Percentiles rank a stretch among this genome's conserved stretches.
Evolutionary conservation across 2,329 filamentous ascomycete genomes (phyloP).

Genomic region (Colletotrichum melonis): DNA sequence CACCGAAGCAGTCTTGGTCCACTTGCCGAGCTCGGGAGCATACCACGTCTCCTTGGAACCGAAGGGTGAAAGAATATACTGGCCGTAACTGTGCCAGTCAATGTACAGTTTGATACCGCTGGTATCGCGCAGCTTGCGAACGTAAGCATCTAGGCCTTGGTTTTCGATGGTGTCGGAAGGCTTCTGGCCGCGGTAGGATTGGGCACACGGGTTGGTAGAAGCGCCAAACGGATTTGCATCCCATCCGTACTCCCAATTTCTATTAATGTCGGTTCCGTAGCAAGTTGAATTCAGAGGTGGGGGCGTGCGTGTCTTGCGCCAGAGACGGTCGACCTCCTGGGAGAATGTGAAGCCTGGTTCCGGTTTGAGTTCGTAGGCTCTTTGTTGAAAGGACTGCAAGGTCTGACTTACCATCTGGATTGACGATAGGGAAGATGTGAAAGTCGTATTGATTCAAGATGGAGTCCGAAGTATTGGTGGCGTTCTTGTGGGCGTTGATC

Average conservation of each 20-base stretch:
- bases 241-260: slow-evolving; percentile 65
- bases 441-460: slow-evolving; percentile 67
- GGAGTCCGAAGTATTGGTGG: slow-evolving; percentile 46
- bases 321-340: slow-evolving; percentile 58
- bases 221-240: slow-evolving; percentile 53
- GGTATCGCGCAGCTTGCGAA: slow-evolving; percentile 44
- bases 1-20: slow-evolving; percentile 48
- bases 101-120: slow-evolving; percentile 57
- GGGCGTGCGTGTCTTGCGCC: slow-evolving; percentile 64
- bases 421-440: slow-evolving; percentile 63
- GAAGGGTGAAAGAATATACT: slow-evolving; percentile 56
- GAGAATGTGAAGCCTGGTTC: slow-evolving; percentile 56
- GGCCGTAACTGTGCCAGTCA: slow-evolving; percentile 60
- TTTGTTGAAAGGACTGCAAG: neutral
- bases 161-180: slow-evolving; percentile 59
- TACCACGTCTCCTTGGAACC: slow-evolving; percentile 56
- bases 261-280: slow-evolving; percentile 63
- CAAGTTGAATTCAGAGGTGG: slow-evolving; percentile 48
- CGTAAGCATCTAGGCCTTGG: slow-evolving; percentile 51
- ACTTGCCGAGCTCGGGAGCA: slow-evolving; percentile 52
- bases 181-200: slow-evolving; percentile 55
- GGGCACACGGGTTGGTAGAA: slow-evolving; percentile 57
- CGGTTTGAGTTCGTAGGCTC: neutral
- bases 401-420: slow-evolving; percentile 53
- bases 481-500: slow-evolving; percentile 50